phyloP scores from a whole-genome alignment of 2,329 filamentous ascomycete species.

The Lachnellula arida region DNA sequence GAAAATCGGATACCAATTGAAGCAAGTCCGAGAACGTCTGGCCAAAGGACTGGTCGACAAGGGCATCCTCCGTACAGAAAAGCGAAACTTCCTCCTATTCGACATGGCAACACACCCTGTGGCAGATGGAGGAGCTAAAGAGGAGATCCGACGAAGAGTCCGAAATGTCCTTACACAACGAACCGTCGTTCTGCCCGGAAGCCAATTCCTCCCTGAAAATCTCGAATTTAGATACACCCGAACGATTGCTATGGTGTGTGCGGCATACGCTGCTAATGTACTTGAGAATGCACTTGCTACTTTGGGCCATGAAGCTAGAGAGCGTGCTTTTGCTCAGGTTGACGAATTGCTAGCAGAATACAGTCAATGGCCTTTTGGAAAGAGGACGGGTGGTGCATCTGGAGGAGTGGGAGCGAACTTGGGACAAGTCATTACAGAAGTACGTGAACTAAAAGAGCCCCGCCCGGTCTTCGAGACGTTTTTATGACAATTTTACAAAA shows the following conservation, averaged over 20 bases:
- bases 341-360: conserved; percentile 95
- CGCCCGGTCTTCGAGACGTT: not conserved
- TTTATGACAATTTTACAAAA: conserved; percentile 15
- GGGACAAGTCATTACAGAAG: conserved; percentile 77
- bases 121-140: conserved; percentile 92
- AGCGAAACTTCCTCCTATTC: conserved; percentile 98
- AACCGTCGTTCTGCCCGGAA: conserved; percentile 82
- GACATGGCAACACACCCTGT: conserved; percentile 99
- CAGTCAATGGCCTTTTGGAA: conserved; percentile 94
- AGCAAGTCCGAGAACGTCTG: conserved; percentile 95
- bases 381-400: conserved; percentile 64
- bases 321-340: conserved; percentile 93
- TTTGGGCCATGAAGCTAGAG: conserved; percentile 87
- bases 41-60: conserved; percentile 98
- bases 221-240: conserved; percentile 91
- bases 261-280: conserved; percentile 95
- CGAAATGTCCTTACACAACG: conserved; percentile 89
- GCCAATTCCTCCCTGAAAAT: conserved; percentile 87
- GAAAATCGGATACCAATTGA: conserved; percentile 99
- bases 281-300: conserved; percentile 95
- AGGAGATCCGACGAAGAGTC: conserved; percentile 90
- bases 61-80: conserved; percentile 95
- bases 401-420: conserved; percentile 90
- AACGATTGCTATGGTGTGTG: conserved; percentile 94
- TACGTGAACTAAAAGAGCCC: conserved; percentile 31